These are phyloP conservation scores for Leishmania guyanensis DNA, from an alignment of 208 protist species.

Conservation along the genomic window DNA sequence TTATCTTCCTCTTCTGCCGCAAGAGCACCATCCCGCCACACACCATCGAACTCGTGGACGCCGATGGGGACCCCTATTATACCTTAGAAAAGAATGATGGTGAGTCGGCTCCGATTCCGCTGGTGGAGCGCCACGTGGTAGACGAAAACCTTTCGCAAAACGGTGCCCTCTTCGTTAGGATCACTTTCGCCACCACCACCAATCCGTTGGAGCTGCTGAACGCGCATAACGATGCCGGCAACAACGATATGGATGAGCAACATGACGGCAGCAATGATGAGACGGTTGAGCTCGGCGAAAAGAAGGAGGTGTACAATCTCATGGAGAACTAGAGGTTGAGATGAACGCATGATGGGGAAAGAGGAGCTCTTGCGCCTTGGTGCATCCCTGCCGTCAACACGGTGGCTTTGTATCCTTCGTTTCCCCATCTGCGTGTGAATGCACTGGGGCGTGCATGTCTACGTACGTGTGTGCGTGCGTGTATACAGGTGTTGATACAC, in stretches of 20 bases:
- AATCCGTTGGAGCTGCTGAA: slow-evolving; percentile 77
- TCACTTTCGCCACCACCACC: slow-evolving; percentile 41
- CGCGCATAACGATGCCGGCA: slow-evolving; percentile 12
- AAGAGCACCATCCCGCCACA: slow-evolving; percentile 68
- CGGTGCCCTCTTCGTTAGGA: slow-evolving; percentile 48
- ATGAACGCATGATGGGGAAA: too few species aligned
- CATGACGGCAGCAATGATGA: neutral
- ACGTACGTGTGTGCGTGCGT: neutral
- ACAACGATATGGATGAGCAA: neutral
- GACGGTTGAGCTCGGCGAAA: slow-evolving; percentile 41
- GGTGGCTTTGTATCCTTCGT: neutral
- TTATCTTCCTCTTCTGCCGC: slow-evolving; percentile 81
- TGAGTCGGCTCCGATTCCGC: slow-evolving; percentile 46
- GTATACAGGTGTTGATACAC: neutral
- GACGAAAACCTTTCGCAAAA: slow-evolving; percentile 33
- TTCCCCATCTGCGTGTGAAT: neutral
- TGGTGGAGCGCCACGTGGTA: slow-evolving; percentile 45
- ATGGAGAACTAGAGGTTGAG: slow-evolving; percentile 41
- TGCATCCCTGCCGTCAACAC: neutral
- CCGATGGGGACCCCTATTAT: slow-evolving; percentile 37
- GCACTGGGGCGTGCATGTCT: neutral
- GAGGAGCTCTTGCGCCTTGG: neutral
- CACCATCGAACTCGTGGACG: slow-evolving; percentile 69
- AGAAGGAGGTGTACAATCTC: slow-evolving; percentile 59
- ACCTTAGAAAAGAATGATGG: slow-evolving; percentile 44